Evolutionary conservation across 176 grass and related monocot genomes (phyloP).

Genomic region (Sorghum bicolor): Sorghum_bicolor_NCBIv3 NC_012873.2:14164501-14165000

Average conservation of each 20-base stretch:
- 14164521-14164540: not conserved
- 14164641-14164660: not conserved
- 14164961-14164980: constrained; percentile 15
- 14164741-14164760: constrained; percentile 12
- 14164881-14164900: not conserved
- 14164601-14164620: not conserved
- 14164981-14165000: not conserved
- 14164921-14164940: not conserved
- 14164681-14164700: not conserved
- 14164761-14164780: constrained; percentile 34
- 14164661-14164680: not conserved
- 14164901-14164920: constrained; percentile 6
- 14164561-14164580: not conserved
- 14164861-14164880: constrained; percentile 37
- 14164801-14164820: constrained; percentile 26
- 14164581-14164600: not conserved
- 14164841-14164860: constrained; percentile 27
- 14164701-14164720: not conserved
- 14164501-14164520: not conserved
- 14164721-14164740: constrained; percentile 1
- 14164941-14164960: not conserved
- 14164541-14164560: not conserved
- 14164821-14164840: constrained; percentile 38
- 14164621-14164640: not conserved
- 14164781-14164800: constrained; percentile 28